phyloP scores from a whole-genome alignment of 768 basidiomycete species.

The Mycena capillaripes region DNA sequence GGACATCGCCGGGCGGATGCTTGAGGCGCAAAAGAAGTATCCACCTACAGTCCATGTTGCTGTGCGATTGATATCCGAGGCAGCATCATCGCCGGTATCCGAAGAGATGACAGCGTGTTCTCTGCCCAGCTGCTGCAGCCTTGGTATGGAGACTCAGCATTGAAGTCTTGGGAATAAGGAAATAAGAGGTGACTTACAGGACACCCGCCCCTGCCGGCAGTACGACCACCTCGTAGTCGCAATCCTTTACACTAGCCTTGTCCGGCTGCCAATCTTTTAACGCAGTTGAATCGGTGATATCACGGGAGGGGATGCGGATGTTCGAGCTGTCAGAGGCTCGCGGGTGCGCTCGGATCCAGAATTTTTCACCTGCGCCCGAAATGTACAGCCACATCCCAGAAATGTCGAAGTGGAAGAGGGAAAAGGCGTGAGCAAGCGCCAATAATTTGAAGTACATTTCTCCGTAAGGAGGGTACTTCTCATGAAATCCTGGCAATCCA shows the following conservation, averaged over 20 bases:
- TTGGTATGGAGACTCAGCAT: not conserved
- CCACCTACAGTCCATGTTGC: not conserved
- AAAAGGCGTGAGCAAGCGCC: not conserved
- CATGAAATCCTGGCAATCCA: not conserved
- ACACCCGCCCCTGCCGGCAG: not conserved
- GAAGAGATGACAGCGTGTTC: slow-evolving; percentile 4
- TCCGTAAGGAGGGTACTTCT: not conserved
- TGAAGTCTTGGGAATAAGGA: not conserved
- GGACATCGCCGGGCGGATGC: not conserved
- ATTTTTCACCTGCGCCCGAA: not conserved
- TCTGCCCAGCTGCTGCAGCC: slow-evolving; percentile 3
- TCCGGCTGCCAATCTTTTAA: slow-evolving; percentile 16
- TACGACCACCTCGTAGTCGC: not conserved
- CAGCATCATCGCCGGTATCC: not conserved
- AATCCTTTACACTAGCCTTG: not conserved
- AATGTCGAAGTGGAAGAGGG: not conserved
- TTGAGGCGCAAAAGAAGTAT: slow-evolving; percentile 3
- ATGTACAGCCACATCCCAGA: not conserved
- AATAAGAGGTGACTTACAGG: not conserved
- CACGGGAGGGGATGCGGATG: not conserved
- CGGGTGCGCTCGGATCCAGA: slow-evolving; percentile 3
- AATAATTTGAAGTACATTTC: slow-evolving; percentile 8
- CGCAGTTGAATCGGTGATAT: not conserved
- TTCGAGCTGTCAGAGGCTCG: not conserved
- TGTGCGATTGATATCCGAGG: not conserved